Conservation (phyloP, 2,329 filamentous ascomycete genomes). For the Exophiala aquamarina region DNA sequence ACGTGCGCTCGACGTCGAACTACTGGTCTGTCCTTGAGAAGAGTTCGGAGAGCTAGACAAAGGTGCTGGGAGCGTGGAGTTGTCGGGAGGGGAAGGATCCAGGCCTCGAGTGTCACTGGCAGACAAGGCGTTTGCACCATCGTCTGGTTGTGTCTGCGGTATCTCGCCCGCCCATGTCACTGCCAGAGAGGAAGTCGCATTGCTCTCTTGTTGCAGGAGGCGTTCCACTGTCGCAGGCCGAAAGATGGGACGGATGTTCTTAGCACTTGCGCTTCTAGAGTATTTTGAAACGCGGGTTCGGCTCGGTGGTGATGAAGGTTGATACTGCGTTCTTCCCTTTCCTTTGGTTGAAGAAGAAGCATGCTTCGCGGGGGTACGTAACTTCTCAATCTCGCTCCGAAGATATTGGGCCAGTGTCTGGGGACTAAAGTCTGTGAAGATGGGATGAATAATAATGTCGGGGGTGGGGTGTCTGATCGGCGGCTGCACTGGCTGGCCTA, state of each 20-base stretch:
- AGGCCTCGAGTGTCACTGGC: too few species aligned
- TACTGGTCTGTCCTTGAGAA: too few species aligned
- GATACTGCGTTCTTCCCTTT: slow-evolving; percentile 13
- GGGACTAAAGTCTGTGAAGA: slow-evolving; percentile 23
- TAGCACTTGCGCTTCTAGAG: too few species aligned
- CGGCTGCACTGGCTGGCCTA: neutral
- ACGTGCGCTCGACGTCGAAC: neutral
- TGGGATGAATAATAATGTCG: slow-evolving; percentile 7
- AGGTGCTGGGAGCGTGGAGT: neutral
- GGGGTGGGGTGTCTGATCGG: neutral
- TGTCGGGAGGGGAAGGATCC: neutral
- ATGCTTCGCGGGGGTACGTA: neutral
- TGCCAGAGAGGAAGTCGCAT: too few species aligned
- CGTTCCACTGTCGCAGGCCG: too few species aligned
- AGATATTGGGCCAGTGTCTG: slow-evolving; percentile 19
- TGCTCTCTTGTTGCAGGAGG: too few species aligned
- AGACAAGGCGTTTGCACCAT: too few species aligned
- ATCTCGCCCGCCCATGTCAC: too few species aligned
- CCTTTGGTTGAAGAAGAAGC: neutral
- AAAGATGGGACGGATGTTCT: too few species aligned
- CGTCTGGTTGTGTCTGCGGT: too few species aligned
- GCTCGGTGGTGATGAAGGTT: too few species aligned
- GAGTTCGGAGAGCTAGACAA: neutral
- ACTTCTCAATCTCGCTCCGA: slow-evolving; percentile 15
- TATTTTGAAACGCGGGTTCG: too few species aligned